These are phyloP conservation scores for Lecanicillium sp. DNA, from an alignment of 2,329 filamentous ascomycete genomes.

Conservation along the genomic window DNA sequence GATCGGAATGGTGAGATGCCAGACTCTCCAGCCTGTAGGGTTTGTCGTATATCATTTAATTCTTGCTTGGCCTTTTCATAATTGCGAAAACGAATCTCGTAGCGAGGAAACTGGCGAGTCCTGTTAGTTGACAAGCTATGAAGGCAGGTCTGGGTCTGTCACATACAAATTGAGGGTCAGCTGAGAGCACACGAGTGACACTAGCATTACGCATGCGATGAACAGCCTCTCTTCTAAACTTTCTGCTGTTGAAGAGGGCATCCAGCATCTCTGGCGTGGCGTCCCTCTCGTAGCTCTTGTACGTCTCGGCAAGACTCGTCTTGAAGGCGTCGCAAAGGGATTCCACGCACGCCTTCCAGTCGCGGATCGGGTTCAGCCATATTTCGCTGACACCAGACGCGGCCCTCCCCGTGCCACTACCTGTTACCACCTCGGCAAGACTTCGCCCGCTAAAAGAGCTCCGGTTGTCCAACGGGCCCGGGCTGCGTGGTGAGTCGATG, in stretches of 20 bases:
- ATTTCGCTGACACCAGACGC: constrained; percentile 17
- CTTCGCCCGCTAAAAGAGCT: constrained; percentile 30
- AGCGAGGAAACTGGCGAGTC: constrained; percentile 35
- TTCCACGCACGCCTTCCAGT: constrained; percentile 37
- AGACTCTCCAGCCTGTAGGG: constrained; percentile 32
- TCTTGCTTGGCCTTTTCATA: constrained; percentile 38
- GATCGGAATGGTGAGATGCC: constrained; percentile 30
- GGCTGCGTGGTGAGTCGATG: constrained; percentile 23
- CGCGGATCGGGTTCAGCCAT: constrained; percentile 31
- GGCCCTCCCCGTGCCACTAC: constrained; percentile 15
- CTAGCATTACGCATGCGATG: constrained; percentile 38
- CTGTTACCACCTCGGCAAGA: constrained; percentile 23
- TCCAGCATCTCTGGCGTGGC: constrained; percentile 35
- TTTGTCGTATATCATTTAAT: constrained; percentile 27
- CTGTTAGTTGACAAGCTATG: constrained; percentile 1
- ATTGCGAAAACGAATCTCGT: constrained; percentile 39
- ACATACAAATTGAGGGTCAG: constrained; percentile 35
- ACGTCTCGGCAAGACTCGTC: constrained; percentile 34
- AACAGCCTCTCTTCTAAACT: constrained; percentile 33
- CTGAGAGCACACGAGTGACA: constrained; percentile 33
- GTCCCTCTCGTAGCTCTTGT: constrained; percentile 36
- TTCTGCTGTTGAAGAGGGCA: constrained; percentile 32
- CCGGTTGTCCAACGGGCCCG: constrained; percentile 23
- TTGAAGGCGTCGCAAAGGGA: constrained; percentile 32
- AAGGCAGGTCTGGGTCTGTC: background rate